A percentile compares a stretch with the other conserved stretches of the same genome.
phyloP scores from a whole-genome alignment of 148 eudicot genomes.

The Nepenthes gracilis region DNA sequence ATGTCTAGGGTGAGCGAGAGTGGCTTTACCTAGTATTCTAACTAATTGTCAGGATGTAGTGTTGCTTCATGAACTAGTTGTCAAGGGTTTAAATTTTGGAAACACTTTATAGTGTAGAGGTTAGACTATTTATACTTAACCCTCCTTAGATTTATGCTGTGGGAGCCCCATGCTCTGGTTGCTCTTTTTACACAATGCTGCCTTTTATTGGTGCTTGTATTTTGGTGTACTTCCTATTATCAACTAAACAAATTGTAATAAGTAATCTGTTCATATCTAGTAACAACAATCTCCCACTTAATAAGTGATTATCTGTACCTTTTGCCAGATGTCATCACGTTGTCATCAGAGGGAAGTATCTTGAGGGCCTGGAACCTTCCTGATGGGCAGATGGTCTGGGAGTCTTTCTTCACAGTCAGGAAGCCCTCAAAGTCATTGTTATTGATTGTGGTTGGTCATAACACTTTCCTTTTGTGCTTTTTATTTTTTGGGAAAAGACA shows the following conservation, averaged over 20 bases:
- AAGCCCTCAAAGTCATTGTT: constrained; percentile 54
- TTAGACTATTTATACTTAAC: no score
- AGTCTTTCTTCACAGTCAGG: constrained; percentile 59
- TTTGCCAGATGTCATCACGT: constrained; percentile 64
- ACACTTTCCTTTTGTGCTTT: neutral
- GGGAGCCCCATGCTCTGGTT: no score
- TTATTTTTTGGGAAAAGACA: neutral
- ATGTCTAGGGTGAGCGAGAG: no score
- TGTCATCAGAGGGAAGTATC: constrained; percentile 75
- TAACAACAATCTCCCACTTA: neutral
- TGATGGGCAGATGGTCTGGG: constrained; percentile 99
- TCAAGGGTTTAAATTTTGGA: no score
- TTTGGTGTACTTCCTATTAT: neutral
- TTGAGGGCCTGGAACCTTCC: constrained; percentile 99
- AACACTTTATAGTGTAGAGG: no score
- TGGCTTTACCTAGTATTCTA: no score
- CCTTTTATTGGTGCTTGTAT: no score
- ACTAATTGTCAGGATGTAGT: no score
- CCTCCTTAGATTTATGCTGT: no score
- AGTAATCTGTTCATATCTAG: neutral
- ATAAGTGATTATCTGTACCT: neutral
- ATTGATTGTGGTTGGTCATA: constrained; percentile 56
- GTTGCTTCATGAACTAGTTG: no score
- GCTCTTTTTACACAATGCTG: no score
- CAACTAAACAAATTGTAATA: neutral